Evolutionary conservation across 2,329 filamentous ascomycete species (phyloP).

Genomic region (Camptophora hylomeconis): DNA sequence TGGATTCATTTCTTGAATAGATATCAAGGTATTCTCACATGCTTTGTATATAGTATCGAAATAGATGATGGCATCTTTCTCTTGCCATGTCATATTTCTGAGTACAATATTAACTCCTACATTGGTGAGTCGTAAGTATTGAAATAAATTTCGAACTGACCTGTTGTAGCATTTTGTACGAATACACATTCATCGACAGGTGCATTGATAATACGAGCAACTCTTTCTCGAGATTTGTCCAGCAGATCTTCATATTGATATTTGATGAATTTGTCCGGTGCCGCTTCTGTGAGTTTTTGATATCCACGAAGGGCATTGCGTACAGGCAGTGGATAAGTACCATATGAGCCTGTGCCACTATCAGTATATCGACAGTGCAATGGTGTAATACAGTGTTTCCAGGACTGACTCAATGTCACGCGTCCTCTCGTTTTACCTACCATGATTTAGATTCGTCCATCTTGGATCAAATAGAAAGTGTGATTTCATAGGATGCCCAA

Average conservation of each 20-base stretch:
- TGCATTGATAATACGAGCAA: slow-evolving; percentile 54
- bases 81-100: slow-evolving; percentile 57
- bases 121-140: not conserved
- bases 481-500: slow-evolving; percentile 43
- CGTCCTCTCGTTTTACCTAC: slow-evolving; percentile 28
- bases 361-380: slow-evolving; percentile 9
- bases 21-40: slow-evolving; percentile 62
- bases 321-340: slow-evolving; percentile 55
- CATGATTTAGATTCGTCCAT: slow-evolving; percentile 69
- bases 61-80: slow-evolving; percentile 47
- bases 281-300: slow-evolving; percentile 52
- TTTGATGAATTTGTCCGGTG: slow-evolving; percentile 64
- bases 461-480: slow-evolving; percentile 56
- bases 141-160: slow-evolving; percentile 19
- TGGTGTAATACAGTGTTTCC: slow-evolving; percentile 1
- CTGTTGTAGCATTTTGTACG: slow-evolving; percentile 65
- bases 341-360: slow-evolving; percentile 49
- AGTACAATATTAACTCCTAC: slow-evolving; percentile 62
- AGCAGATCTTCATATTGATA: slow-evolving; percentile 52
- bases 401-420: not conserved
- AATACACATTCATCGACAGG: slow-evolving; percentile 58
- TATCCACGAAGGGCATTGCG: slow-evolving; percentile 47
- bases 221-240: slow-evolving; percentile 48
- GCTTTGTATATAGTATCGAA: slow-evolving; percentile 70
- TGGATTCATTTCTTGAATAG: slow-evolving; percentile 54